Base-by-base conservation (phyloP, 768 basidiomycete species). In the Suillus luteus region DNA sequence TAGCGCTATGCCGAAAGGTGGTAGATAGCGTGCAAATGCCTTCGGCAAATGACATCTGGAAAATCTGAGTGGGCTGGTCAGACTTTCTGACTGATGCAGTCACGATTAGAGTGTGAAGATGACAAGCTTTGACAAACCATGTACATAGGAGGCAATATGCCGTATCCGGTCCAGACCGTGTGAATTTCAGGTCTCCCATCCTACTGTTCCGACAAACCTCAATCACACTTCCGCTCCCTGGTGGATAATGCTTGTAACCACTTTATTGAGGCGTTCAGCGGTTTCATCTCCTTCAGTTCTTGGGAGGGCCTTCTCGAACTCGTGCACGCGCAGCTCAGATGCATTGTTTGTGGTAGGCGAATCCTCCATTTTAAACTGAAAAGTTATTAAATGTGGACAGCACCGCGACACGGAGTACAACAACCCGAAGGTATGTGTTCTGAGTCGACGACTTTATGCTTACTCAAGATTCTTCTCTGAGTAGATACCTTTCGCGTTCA, bases 371-470 rank as follows among this genome's bases (percentile, higher is more conserved):
- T 59, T 11, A 24, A 61, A 60, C 62, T 17, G 52, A 22, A 62
- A 64, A 55, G 64, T 69, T 60, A 67, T 62, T 62, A 59, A 65
- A 55, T 57, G 49, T 62, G 55, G 65, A 60, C 63, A 99, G 96
- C 96, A 99, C 77, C 93, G 96, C 63, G 94, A 99, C 81, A 94
- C 94, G 19, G 81, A 88, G 35, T 90, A 96, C 77, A 98, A 99
- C 82, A 98, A 98, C 77, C 88, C 96, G 40, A 89, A 86, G 84
- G 92, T 92, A 65, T 64, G 76, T 62, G 43, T 38, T 41, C 44
- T 46, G 59, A 22, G 14, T 65, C 58, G 17, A 7, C 9, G 24
- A 7, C 38, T 24, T 58, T 24, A 1, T 19, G 27, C 24, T 41
- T 11, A 27, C 24, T 41, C 1, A 58, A 9, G 2, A 17, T 17